Conservation (phyloP, 192 early-diverging fungal species). For the Rhizoclosmatium sp. region DNA sequence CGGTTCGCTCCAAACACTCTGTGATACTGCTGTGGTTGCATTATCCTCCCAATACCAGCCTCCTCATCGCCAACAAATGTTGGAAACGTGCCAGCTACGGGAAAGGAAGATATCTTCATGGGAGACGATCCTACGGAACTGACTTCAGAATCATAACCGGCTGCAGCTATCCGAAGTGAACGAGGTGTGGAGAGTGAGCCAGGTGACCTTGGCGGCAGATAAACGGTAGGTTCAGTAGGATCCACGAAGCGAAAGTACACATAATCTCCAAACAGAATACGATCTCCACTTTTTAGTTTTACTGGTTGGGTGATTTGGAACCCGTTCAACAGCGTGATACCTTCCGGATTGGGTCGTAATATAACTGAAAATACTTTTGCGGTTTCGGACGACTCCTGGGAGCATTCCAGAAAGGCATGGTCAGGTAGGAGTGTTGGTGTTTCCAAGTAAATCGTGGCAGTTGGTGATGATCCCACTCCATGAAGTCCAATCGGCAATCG, state of each 20-base stretch:
- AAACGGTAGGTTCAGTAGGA: constrained; percentile 10
- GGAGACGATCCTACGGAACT: no score
- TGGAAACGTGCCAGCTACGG: no score
- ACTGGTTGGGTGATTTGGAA: constrained; percentile 19
- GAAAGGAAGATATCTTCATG: no score
- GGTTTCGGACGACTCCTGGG: not conserved
- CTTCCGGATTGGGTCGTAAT: constrained; percentile 2
- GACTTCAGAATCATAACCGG: no score
- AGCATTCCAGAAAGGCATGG: constrained; percentile 60
- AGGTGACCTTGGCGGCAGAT: not conserved
- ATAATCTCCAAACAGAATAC: constrained; percentile 26
- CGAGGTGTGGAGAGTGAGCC: no score
- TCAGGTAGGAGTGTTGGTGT: constrained; percentile 65
- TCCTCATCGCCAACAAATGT: no score
- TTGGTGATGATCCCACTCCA: constrained; percentile 60
- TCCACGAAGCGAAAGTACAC: constrained; percentile 24
- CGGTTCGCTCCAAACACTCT: no score
- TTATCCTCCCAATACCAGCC: no score
- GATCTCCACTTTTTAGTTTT: constrained; percentile 28
- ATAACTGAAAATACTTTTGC: not conserved
- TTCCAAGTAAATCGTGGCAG: constrained; percentile 66
- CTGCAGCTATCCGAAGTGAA: no score
- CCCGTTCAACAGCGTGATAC: constrained; percentile 20
- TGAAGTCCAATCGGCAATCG: constrained; percentile 80
- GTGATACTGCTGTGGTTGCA: no score